Percentiles rank a stretch among this genome's conserved stretches.
Evolutionary conservation across 2,329 filamentous ascomycete genomes (phyloP).

Genomic region (Pseudovirgaria hyperparasitica): DNA sequence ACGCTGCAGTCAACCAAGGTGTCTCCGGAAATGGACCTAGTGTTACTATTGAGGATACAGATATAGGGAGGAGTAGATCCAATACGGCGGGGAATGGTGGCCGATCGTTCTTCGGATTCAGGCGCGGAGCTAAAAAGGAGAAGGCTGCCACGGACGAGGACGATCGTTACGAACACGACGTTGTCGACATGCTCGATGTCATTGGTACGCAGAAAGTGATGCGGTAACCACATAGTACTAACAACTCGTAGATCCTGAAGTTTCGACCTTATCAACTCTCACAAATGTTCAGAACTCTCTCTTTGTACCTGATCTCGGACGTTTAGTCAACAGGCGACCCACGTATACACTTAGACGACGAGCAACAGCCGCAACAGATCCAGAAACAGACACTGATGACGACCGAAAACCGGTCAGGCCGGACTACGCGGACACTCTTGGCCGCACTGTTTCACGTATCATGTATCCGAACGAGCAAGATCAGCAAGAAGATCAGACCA

Average conservation of each 20-base stretch:
- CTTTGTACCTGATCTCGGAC: conserved; percentile 71
- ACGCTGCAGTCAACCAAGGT: conserved; percentile 7
- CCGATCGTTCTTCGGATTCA: conserved; percentile 15
- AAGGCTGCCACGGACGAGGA: conserved; percentile 4
- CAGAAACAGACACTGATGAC: conserved; percentile 17
- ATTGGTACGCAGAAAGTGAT: conserved; percentile 36
- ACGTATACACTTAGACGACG: conserved; percentile 59
- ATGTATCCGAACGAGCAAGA: conserved; percentile 11
- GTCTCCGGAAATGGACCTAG: conserved; percentile 8
- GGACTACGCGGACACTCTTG: not conserved
- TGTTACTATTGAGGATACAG: no score
- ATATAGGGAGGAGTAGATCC: conserved; percentile 10
- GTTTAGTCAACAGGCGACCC: conserved; percentile 61
- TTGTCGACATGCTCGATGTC: conserved; percentile 53
- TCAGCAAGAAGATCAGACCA: conserved; percentile 13
- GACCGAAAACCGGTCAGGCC: conserved; percentile 9
- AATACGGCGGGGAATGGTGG: conserved; percentile 4
- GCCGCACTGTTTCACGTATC: no score
- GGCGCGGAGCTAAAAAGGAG: conserved; percentile 9
- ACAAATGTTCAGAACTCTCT: conserved; percentile 79
- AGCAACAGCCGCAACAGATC: conserved; percentile 21
- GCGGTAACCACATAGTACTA: conserved; percentile 14
- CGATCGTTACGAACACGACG: conserved; percentile 41
- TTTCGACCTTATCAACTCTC: conserved; percentile 63
- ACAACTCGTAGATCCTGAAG: conserved; percentile 51